A percentile compares a stretch with the other conserved stretches of the same genome.
phyloP scores from a whole-genome alignment of 192 early-diverging fungal genomes.

The Coemansia sp. region DNA sequence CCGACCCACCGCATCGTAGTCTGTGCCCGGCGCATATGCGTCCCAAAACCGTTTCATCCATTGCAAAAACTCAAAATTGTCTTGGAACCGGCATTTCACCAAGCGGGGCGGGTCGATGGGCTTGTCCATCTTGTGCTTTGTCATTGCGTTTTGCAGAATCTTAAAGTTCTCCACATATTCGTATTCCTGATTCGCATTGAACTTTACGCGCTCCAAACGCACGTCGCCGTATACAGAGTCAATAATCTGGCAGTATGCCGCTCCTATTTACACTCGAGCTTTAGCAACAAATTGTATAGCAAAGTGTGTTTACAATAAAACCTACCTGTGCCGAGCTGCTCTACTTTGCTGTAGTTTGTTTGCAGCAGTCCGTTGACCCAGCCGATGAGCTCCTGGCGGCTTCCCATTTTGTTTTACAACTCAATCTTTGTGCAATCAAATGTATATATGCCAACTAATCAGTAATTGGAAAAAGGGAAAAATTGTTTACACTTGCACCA shows the following conservation, averaged over 20 bases:
- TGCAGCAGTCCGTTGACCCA: slow-evolving; percentile 96
- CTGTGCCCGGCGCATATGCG: slow-evolving; percentile 75
- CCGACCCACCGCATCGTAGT: slow-evolving; percentile 79
- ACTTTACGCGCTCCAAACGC: slow-evolving; percentile 88
- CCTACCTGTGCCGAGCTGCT: slow-evolving; percentile 90
- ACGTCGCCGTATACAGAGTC: slow-evolving; percentile 80
- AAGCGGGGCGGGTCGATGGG: slow-evolving; percentile 84
- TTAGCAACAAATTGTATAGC: neutral
- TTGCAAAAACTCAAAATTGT: slow-evolving; percentile 98
- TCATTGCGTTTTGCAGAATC: slow-evolving; percentile 83
- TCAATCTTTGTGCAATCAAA: too few species aligned
- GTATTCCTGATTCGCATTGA: slow-evolving; percentile 91
- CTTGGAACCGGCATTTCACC: slow-evolving; percentile 96
- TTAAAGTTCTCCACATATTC: slow-evolving; percentile 96
- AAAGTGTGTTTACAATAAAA: neutral
- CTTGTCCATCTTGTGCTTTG: slow-evolving; percentile 92
- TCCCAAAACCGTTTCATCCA: slow-evolving; percentile 96
- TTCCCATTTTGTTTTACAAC: slow-evolving; percentile 61
- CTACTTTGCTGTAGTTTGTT: slow-evolving; percentile 88
- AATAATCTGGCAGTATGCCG: slow-evolving; percentile 75
- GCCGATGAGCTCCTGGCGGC: slow-evolving; percentile 84
- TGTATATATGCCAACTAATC: too few species aligned
- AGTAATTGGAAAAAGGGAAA: neutral
- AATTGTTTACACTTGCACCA: slow-evolving; percentile 3
- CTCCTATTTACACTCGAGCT: slow-evolving; percentile 40